Base-by-base conservation (phyloP, 352 stramenopile genomes). In the Pythium sp. region DNA sequence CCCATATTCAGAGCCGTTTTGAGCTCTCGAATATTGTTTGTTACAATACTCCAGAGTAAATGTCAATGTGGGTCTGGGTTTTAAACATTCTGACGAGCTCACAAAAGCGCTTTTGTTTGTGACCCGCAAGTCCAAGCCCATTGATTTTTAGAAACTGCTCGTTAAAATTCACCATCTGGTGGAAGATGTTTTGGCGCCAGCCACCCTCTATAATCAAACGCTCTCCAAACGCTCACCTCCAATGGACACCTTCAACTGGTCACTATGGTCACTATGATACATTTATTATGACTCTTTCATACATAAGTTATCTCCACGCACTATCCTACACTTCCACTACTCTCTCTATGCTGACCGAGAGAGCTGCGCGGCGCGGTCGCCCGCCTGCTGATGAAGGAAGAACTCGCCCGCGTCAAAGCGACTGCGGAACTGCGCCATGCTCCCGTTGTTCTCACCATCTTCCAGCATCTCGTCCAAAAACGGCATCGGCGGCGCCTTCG, bases 381-480 rank as follows among this genome's bases (percentile, higher is more conserved):
- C 20, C 5, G 24, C 6, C 32, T 28, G 54, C 20, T 68, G 53
- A 24, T 28, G 49, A 14, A 36, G n/a, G 14, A 69, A 69, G 26
- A 69, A 68, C 36, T 65, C 53, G 24, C 58, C 32, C 24, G 58
- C 26, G 18, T 51, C 62, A 22, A 69, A 47, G 18, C 75, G 71
- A 1, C n/a, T 49, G 24, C 75, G 68, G 46, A 80, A 61, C 43
- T 53, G 64, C 41, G 41, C 30, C 24, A 69, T 55, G 22, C 66
- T 72, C 20, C 68, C 74, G 36, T 76, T 64, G 20, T 51, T 51
- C 43, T 51, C 43, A 22, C 58, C 73, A 54, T 69, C 70, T 11
- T 49, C 56, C 56, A 49, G n/a, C 56, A 49, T 36, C 28, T 76
- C 74, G 22, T 80, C 72, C 54, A 67, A 5, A 26, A 80, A 76